These are phyloP conservation scores for Coniochaeta pulveracea DNA, from an alignment of 2,329 filamentous ascomycete species.

Conservation along the genomic window DNA sequence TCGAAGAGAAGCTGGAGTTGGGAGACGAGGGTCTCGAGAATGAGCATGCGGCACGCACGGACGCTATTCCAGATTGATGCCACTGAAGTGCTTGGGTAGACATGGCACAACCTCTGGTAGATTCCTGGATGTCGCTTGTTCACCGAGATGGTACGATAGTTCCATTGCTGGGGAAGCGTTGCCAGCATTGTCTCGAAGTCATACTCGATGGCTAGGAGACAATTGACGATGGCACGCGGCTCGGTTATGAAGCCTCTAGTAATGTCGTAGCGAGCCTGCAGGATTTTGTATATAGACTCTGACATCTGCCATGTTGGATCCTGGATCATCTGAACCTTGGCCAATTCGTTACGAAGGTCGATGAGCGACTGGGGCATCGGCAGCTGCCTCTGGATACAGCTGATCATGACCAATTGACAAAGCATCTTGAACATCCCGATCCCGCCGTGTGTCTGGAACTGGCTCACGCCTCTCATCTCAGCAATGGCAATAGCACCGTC, in stretches of 20 bases:
- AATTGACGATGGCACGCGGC: slow-evolving; percentile 28
- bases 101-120: slow-evolving; percentile 28
- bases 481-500: slow-evolving; percentile 39
- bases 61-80: slow-evolving; percentile 37
- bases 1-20: slow-evolving; percentile 24
- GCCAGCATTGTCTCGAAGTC: slow-evolving; percentile 28
- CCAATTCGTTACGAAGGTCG: slow-evolving; percentile 31
- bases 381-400: slow-evolving; percentile 36
- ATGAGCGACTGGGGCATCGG: slow-evolving; percentile 36
- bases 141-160: slow-evolving; percentile 28
- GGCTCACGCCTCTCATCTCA: slow-evolving; percentile 32
- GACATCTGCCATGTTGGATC: slow-evolving; percentile 31
- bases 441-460: slow-evolving; percentile 33
- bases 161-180: slow-evolving; percentile 27
- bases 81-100: slow-evolving; percentile 31
- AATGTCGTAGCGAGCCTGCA: slow-evolving; percentile 36
- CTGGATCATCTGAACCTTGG: slow-evolving; percentile 21
- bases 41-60: slow-evolving; percentile 31
- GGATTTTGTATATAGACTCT: slow-evolving; percentile 29
- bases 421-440: slow-evolving; percentile 43
- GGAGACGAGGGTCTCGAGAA: slow-evolving; percentile 34
- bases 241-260: slow-evolving; percentile 22
- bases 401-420: slow-evolving; percentile 37
- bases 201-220: slow-evolving; percentile 26
- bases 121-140: slow-evolving; percentile 27